These are phyloP conservation scores for Trypanosoma scelopori DNA, from an alignment of 208 protist genomes.

Conservation along the genomic window DNA sequence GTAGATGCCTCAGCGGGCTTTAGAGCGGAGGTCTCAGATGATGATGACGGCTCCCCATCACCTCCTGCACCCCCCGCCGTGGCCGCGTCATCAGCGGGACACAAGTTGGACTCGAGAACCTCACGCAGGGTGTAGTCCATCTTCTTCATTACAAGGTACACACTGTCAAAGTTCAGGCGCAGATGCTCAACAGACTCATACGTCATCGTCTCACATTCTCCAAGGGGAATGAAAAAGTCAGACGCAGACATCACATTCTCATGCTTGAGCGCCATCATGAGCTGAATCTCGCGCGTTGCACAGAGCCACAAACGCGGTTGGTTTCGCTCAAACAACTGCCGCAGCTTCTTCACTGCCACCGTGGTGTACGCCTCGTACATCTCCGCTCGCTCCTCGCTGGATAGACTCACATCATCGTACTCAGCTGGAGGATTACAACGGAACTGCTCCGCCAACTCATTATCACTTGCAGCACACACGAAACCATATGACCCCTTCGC, in stretches of 20 bases:
- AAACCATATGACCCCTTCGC: conserved; percentile 75
- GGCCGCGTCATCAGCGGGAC: background rate
- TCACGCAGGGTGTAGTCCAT: conserved; percentile 87
- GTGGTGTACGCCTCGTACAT: conserved; percentile 61
- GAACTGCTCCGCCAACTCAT: conserved; percentile 61
- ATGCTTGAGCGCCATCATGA: conserved; percentile 84
- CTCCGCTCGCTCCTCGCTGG: conserved; percentile 48
- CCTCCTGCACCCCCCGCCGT: too few relatives aligned
- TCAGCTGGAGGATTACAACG: conserved; percentile 39
- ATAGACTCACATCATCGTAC: conserved; percentile 41
- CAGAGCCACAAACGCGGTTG: conserved; percentile 87
- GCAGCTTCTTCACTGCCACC: conserved; percentile 82
- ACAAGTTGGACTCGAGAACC: conserved; percentile 64
- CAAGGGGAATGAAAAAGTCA: conserved; percentile 87
- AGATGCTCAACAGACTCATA: conserved; percentile 61
- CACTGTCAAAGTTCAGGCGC: conserved; percentile 67
- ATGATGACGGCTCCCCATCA: background rate
- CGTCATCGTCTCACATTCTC: conserved; percentile 65
- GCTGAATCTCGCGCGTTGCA: conserved; percentile 77
- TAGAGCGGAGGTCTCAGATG: background rate
- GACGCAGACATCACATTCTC: conserved; percentile 76
- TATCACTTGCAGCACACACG: conserved; percentile 77
- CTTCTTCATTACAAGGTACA: conserved; percentile 90
- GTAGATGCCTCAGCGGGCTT: background rate
- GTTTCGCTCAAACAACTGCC: conserved; percentile 71